Conservation (phyloP, 2,329 filamentous ascomycete genomes). For the Paracamarosporium sp. region DNA sequence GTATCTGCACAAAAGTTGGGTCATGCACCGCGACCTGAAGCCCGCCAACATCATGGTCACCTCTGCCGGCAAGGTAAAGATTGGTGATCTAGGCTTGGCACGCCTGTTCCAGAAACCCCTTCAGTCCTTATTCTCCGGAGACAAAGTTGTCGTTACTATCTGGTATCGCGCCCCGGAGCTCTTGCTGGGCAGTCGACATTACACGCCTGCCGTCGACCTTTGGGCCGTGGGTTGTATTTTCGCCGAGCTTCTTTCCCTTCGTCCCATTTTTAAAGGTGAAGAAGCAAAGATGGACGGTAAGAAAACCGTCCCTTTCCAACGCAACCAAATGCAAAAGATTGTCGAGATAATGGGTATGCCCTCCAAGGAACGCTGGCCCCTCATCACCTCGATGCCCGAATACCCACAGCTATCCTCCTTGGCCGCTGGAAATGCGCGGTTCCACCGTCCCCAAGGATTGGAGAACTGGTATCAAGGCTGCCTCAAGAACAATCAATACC, state of each 20-base stretch:
- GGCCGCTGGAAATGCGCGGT: constrained; percentile 52
- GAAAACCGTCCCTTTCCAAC: constrained; percentile 95
- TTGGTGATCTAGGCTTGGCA: constrained; percentile 91
- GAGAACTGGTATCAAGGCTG: constrained; percentile 69
- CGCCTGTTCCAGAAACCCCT: constrained; percentile 93
- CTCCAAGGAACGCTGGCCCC: constrained; percentile 86
- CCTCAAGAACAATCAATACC: constrained; percentile 56
- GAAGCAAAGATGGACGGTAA: constrained; percentile 99
- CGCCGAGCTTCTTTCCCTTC: constrained; percentile 85
- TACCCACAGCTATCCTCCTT: constrained; percentile 71
- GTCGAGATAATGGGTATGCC: constrained; percentile 95
- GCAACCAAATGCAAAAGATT: constrained; percentile 99
- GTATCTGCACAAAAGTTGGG: constrained; percentile 96
- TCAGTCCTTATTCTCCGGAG: constrained; percentile 87
- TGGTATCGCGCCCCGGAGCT: constrained; percentile 98
- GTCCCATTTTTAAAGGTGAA: constrained; percentile 97
- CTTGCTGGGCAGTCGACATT: constrained; percentile 90
- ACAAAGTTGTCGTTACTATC: constrained; percentile 98
- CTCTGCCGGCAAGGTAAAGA: constrained; percentile 85
- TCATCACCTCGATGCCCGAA: constrained; percentile 85
- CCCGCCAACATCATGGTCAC: constrained; percentile 99
- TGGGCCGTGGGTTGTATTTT: constrained; percentile 99
- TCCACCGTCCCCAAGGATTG: constrained; percentile 64
- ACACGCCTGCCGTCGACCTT: constrained; percentile 95
- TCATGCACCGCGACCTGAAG: constrained; percentile 94